These are phyloP conservation scores for Heterobasidion parviporum DNA, from an alignment of 1,284 basidiomycete species.

Conservation along the genomic window DNA sequence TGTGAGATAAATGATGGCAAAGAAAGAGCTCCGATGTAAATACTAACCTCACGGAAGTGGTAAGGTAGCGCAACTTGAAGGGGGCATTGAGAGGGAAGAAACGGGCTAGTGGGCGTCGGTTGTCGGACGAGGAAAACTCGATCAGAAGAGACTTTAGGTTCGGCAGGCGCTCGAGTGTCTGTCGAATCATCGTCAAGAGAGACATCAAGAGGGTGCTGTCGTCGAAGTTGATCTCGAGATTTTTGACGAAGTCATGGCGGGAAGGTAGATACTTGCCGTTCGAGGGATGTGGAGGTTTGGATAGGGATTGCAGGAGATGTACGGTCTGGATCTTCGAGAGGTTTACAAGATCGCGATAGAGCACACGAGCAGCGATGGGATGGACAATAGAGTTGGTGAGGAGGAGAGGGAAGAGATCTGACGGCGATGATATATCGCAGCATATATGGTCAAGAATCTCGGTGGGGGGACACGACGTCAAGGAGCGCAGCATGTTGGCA, in stretches of 20 bases:
- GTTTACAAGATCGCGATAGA: constrained; percentile 40
- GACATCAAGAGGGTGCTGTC: constrained; percentile 26
- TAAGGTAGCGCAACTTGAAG: constrained; percentile 36
- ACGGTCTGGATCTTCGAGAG: constrained; percentile 23
- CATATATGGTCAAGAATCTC: constrained; percentile 44
- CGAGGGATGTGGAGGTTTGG: constrained; percentile 13
- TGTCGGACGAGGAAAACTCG: constrained; percentile 34
- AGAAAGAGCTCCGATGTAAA: not conserved
- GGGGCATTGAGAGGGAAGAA: constrained; percentile 27
- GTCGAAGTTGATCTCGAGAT: constrained; percentile 33
- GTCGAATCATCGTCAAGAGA: constrained; percentile 39
- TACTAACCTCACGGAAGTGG: constrained; percentile 41
- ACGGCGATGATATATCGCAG: constrained; percentile 20
- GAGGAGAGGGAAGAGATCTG: constrained; percentile 19
- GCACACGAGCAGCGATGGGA: constrained; percentile 27
- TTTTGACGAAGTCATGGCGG: constrained; percentile 27
- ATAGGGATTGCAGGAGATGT: constrained; percentile 31
- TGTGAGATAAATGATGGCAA: not conserved
- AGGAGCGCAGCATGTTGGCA: not conserved
- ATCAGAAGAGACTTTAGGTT: constrained; percentile 35
- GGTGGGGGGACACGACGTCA: constrained; percentile 27
- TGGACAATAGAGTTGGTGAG: constrained; percentile 29
- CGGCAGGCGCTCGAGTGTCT: constrained; percentile 29
- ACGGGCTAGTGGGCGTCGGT: constrained; percentile 32
- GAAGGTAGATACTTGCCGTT: constrained; percentile 8